Evolutionary conservation across 352 stramenopile species (phyloP), one percentile per base, ranked within the genome.

Genomic region (Pythium dissimile): DNA sequence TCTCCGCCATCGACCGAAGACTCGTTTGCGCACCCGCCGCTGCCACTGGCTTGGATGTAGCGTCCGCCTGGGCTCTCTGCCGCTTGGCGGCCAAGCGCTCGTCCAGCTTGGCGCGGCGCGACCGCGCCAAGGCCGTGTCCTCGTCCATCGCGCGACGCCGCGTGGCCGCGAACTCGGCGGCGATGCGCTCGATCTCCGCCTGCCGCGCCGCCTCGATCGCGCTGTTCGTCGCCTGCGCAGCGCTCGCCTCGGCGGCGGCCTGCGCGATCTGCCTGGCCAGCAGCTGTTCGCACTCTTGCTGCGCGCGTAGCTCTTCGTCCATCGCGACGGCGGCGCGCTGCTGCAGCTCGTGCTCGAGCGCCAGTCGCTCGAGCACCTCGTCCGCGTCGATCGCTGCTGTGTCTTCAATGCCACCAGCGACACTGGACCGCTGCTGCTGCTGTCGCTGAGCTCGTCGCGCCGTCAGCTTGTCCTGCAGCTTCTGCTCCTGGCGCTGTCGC

Each of bases 401-500:
- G 26, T 26, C 42, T 20, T 59, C 42, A 0, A 52, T 55, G 20
- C 26, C n/a, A 16, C 52, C 47, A 2, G 44, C 42, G 9, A 30
- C 43, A 16, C 54, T n/a, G n/a, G n/a, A n/a, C n/a, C n/a, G n/a
- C n/a, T n/a, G n/a, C n/a, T n/a, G 46, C 24, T 37, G n/a, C 5
- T 57, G 57, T 38, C 48, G 53, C 24, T 63, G 48, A 0, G 49
- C 32, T 8, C 65, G 65, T 16, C 50, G 46, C 3, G 42, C 21
- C 5, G 31, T 31, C 6, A 73, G 57, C 21, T 66, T 62, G 20
- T 70, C 56, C 6, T 67, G 72, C 20, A 92, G 60, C 28, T 84
- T 85, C 31, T 77, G 62, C 56, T 91, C 81, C 49, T 92, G 82
- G n/a, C 80, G 67, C 31, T 66, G 66, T 23, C 86, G 80, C 26